These are phyloP conservation scores for Saururus chinensis DNA, from an alignment of 164 flowering plant genomes.

Conservation along the genomic window DNA sequence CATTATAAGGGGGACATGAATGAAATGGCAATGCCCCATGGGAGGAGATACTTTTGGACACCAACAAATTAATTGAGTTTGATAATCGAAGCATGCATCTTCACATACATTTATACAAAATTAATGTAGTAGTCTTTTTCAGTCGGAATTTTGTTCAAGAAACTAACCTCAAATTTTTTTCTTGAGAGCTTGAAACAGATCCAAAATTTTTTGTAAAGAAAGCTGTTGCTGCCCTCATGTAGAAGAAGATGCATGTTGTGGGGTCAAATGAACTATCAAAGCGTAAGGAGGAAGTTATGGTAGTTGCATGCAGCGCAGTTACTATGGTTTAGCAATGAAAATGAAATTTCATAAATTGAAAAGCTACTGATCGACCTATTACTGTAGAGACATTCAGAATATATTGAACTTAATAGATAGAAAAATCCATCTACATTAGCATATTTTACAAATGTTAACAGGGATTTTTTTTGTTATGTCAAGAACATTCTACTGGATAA, in stretches of 20 bases:
- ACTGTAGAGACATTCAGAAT: conserved; percentile 46
- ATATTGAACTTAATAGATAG: conserved; percentile 19
- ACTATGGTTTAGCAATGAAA: conserved; percentile 45
- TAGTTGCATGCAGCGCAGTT: conserved; percentile 34
- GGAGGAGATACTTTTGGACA: no score
- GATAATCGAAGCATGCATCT: no score
- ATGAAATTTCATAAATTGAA: conserved; percentile 40
- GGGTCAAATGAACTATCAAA: conserved; percentile 83
- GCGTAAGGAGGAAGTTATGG: conserved; percentile 73
- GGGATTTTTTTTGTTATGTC: no score
- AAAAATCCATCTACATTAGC: no score
- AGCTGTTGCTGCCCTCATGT: conserved; percentile 61
- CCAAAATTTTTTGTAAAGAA: conserved; percentile 61
- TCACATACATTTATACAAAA: no score
- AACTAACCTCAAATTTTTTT: conserved; percentile 1
- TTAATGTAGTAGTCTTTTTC: background rate
- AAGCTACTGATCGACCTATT: conserved; percentile 56
- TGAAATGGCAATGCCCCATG: no score
- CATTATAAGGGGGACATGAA: no score
- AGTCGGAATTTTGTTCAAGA: background rate
- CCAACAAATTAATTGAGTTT: no score
- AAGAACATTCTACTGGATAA: no score
- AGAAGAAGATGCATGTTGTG: conserved; percentile 73
- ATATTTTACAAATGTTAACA: no score
- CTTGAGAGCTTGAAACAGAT: conserved; percentile 78